These are phyloP conservation scores for Colletotrichum spinosum DNA, from an alignment of 2,329 filamentous ascomycete species.

Conservation along the genomic window DNA sequence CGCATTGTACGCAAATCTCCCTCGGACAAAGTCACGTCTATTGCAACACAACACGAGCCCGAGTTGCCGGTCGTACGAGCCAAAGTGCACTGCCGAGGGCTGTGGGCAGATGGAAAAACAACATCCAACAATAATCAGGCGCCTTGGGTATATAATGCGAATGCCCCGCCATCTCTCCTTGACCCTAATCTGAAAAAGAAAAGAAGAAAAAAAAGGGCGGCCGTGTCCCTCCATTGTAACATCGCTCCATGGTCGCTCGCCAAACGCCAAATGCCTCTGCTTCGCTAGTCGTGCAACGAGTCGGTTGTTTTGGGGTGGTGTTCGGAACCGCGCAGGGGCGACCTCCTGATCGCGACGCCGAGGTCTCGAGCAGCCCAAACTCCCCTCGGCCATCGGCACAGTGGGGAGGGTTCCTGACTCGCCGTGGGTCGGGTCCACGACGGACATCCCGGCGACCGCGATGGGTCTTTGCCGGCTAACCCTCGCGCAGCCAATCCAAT, in stretches of 20 bases:
- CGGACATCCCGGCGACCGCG: not conserved
- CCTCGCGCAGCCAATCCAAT: not conserved
- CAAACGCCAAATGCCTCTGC: constrained; percentile 20
- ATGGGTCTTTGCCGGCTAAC: not conserved
- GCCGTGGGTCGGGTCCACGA: not conserved
- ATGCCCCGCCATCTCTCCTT: constrained; percentile 9
- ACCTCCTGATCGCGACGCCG: not conserved
- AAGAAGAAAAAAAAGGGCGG: not conserved
- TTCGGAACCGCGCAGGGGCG: constrained; percentile 5
- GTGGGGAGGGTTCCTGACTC: constrained; percentile 16
- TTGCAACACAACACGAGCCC: too few species aligned
- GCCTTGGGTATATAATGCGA: constrained; percentile 35
- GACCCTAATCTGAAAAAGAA: not conserved
- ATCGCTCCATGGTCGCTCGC: constrained; percentile 8
- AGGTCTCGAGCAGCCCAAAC: constrained; percentile 1
- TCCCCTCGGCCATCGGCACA: not conserved
- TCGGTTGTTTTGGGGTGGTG: not conserved
- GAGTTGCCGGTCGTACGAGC: too few species aligned
- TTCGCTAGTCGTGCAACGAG: constrained; percentile 5
- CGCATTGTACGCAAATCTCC: too few species aligned
- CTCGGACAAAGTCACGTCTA: too few species aligned
- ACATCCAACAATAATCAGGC: constrained; percentile 8
- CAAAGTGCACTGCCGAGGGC: not conserved
- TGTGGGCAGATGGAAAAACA: not conserved
- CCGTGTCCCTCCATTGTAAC: constrained; percentile 20